Evolutionary conservation across 1,139 yeast species (phyloP), one percentile per base, ranked within the genome.

Genomic region (Debaryomycetaceae sp.): DNA sequence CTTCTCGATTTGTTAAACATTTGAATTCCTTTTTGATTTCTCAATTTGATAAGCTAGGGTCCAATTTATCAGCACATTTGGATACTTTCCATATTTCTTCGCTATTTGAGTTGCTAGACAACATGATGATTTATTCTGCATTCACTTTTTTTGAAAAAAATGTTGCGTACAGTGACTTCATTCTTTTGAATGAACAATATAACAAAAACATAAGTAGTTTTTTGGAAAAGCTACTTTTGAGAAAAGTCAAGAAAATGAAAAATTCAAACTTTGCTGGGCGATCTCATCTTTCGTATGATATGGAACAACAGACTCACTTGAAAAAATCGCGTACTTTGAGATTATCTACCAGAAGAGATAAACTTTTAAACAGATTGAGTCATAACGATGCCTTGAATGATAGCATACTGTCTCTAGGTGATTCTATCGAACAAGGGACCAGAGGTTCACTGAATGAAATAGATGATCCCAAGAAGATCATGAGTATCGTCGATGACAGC

Each of bases 141-240:
- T 62, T 87, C 34, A 73, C 85, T 2, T 74, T 80, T 36, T 90
- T 86, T 56, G 72, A 86, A 34, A 86, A 84, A 53, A 83, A 81
- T 43, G 69, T 82, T 7, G 74, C 83, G 0, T 54, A 60, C 0
- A 58, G 63, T 2, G 64, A 65, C 42, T 61, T 62, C 38, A 49
- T 53, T 11, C 66, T 64, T 11, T 53, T 78, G 44, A 63, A 59
- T 43, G 63, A 59, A 45, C 51, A 55, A 55, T 52, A 70, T 43
- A 65, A 60, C 42, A 47, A 51, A 11, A 43, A 49, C 8, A 53
- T 68, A 36, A 58, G 65, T 45, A 62, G 50, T 2, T 63, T 71
- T 40, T 54, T 71, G 37, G 72, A 66, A 30, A 56, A 49, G 8
- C 42, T 65, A 9, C 52, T 73, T 38, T 50, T 43, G n/a, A 43